Base-by-base conservation (phyloP, 129 eudicot species). In the Sambucus nigra region DNA sequence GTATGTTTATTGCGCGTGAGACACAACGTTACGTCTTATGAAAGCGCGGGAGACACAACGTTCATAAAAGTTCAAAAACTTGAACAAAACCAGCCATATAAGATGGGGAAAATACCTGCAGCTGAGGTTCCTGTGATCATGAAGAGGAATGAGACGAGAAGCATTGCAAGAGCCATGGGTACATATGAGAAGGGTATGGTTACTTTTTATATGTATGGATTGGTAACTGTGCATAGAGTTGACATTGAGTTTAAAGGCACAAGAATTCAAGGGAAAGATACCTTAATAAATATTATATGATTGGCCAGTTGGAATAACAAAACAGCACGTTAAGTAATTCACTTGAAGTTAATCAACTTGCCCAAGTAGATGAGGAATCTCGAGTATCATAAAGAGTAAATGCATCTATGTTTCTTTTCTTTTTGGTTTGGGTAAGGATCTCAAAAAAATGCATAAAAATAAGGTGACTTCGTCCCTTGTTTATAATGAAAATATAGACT, bases 91-190 rank as follows among this genome's bases (percentile, higher is more conserved):
- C n/a, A n/a, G n/a, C n/a, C n/a, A n/a, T n/a, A n/a, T n/a, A 45
- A 6, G 14, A 6, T 15, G 24, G 41, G 13, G 20, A 19, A 16
- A 48, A 6, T 63, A 63, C 76, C 65, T 70, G 52, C 65, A 35
- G 74, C 61, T 18, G 53, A 42, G 32, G 51, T 51, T 21, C 14
- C 40, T 15, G 19, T 14, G 15, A 45, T 46, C 49, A 40, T 25
- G 26, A 55, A 64, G 56, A 25, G 16, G 47, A 64, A 31, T 28
- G 20, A 23, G 40, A 47, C 22, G 2, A 49, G 32, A 5, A 51
- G 41, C 61, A 54, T 38, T 5, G 22, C 11, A 32, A 48, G 39
- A 47, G 21, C 45, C 70, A 63, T 63, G 18, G 39, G 1, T 20
- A 25, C 13, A 13, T 39, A 52, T n/a, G 40, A 52, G 57, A 52